These are phyloP conservation scores for Tetrahymena malaccensis DNA, from an alignment of 73 alveolate species.

Conservation along the genomic window DNA sequence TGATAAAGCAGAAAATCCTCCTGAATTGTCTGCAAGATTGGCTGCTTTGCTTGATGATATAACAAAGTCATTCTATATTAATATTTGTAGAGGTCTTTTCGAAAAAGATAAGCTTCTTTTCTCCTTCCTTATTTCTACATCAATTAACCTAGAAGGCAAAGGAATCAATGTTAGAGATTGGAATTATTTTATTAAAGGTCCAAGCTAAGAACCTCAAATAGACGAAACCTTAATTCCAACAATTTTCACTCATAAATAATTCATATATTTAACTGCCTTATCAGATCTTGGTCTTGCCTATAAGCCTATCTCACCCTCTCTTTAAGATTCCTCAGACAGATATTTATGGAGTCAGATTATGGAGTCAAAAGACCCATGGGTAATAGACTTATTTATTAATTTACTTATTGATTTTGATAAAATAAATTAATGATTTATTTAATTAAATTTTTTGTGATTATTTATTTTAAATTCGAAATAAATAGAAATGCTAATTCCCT, in stretches of 20 bases:
- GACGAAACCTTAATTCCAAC: constrained; percentile 59
- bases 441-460: too few relatives aligned
- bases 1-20: constrained; percentile 84
- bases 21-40: constrained; percentile 76
- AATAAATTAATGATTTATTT: too few relatives aligned
- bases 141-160: constrained; percentile 66
- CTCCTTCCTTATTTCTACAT: constrained; percentile 85
- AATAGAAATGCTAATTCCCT: neutral
- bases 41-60: constrained; percentile 84
- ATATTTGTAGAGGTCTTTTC: constrained; percentile 98
- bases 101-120: constrained; percentile 95
- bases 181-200: constrained; percentile 94
- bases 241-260: constrained; percentile 32
- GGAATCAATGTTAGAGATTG: constrained; percentile 81
- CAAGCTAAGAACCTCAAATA: constrained; percentile 58
- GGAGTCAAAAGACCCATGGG: constrained; percentile 35
- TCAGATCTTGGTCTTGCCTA: constrained; percentile 26
- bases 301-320: constrained; percentile 54
- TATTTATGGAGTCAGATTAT: constrained; percentile 22
- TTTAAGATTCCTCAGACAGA: constrained; percentile 51
- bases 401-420: too few relatives aligned
- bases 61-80: constrained; percentile 93
- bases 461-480: too few relatives aligned
- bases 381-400: neutral
- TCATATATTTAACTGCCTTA: neutral